phyloP scores from a whole-genome alignment of 805 yeast species.

The Blastobotrys terrestris region DNA sequence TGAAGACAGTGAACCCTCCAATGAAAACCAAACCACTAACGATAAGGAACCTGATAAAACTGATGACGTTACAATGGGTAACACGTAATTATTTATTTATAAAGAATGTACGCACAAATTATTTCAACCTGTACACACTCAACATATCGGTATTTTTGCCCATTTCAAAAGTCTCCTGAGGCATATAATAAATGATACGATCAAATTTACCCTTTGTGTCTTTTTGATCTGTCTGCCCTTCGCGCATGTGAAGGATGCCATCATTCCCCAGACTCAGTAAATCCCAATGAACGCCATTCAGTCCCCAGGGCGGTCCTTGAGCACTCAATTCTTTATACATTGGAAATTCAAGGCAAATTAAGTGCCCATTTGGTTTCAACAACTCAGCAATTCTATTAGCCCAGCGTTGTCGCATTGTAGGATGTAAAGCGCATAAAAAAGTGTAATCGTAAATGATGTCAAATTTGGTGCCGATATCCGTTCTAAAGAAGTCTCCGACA shows the following conservation, averaged over 20 bases:
- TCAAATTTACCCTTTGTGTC: slow-evolving; percentile 1
- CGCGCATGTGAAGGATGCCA: slow-evolving; percentile 1
- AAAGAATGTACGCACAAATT: neutral
- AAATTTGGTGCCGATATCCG: neutral
- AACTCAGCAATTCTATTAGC: neutral
- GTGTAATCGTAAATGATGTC: slow-evolving; percentile 4
- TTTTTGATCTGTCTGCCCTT: neutral
- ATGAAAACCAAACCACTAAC: no score
- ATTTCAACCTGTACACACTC: neutral
- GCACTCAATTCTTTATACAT: slow-evolving; percentile 1
- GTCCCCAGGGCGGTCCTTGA: slow-evolving; percentile 5
- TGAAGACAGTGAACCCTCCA: no score
- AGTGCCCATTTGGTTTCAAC: neutral
- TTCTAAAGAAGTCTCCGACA: neutral
- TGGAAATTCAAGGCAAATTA: slow-evolving; percentile 2
- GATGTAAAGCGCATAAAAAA: slow-evolving; percentile 2
- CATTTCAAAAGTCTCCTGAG: neutral
- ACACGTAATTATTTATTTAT: neutral
- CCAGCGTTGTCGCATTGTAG: slow-evolving; percentile 2
- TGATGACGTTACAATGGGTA: neutral
- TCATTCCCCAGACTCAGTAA: neutral
- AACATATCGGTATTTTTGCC: slow-evolving; percentile 1
- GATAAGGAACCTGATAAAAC: neutral
- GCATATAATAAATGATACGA: neutral
- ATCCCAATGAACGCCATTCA: slow-evolving; percentile 5